A percentile compares a stretch with the other conserved stretches of the same genome.
phyloP scores from a whole-genome alignment of 2,329 filamentous ascomycete species.

The Epichloe hybrida region DNA sequence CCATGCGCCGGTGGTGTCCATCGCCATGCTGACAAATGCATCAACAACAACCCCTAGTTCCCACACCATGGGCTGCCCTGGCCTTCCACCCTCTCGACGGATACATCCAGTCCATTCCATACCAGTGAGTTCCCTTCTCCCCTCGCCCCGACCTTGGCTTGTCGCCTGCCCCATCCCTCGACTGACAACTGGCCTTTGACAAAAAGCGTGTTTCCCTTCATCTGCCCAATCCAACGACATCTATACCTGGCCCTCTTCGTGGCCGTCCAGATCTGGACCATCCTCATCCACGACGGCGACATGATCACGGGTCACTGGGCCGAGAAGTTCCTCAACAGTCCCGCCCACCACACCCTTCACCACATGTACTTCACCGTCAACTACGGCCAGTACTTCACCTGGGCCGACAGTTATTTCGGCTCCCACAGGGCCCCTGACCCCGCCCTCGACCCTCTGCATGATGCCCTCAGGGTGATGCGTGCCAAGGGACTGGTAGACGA shows the following conservation, averaged over 20 bases:
- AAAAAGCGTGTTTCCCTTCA: slow-evolving; percentile 58
- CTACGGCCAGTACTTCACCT: slow-evolving; percentile 69
- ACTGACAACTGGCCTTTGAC: neutral
- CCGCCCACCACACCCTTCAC: slow-evolving; percentile 73
- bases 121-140: slow-evolving; percentile 38
- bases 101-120: slow-evolving; percentile 76
- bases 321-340: slow-evolving; percentile 56
- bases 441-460: slow-evolving; percentile 29
- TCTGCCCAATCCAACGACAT: slow-evolving; percentile 86
- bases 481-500: slow-evolving; percentile 31
- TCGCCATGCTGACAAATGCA: neutral
- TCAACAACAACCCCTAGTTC: slow-evolving; percentile 40
- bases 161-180: neutral
- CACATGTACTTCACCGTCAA: slow-evolving; percentile 52
- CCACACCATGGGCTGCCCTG: slow-evolving; percentile 80
- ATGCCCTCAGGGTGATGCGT: slow-evolving; percentile 29
- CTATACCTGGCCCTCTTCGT: slow-evolving; percentile 75
- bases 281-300: slow-evolving; percentile 92
- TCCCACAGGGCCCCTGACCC: slow-evolving; percentile 30
- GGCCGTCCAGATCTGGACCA: slow-evolving; percentile 95
- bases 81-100: slow-evolving; percentile 93
- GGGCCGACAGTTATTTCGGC: slow-evolving; percentile 2
- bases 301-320: slow-evolving; percentile 83
- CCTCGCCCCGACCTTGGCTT: neutral
- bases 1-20: neutral